Evolutionary conservation across 805 yeast species (phyloP), one percentile per base, ranked within the genome.

Genomic region (Teunomyces atbi): DNA sequence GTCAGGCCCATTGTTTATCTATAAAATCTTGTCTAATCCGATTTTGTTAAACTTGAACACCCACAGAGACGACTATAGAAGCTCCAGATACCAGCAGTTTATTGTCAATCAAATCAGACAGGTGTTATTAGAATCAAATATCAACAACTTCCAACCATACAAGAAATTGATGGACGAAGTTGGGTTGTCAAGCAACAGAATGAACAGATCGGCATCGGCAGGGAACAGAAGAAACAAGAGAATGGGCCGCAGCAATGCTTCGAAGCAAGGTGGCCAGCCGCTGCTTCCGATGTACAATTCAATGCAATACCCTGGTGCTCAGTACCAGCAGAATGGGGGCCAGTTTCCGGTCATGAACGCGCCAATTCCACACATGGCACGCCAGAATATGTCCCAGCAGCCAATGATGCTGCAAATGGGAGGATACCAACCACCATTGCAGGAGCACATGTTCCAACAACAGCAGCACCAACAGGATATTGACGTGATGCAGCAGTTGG

Each of bases 151-250:
- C 43, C 96, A 87, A 61, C 87, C 86, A 29, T 88, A 89, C 65
- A 87, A 88, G 60, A 82, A 96, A 53, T 72, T 94, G 47, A 79
- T 91, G 77, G 98, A 92, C 55, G 98, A 92, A 64, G 92, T 90
- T 51, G 97, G 97, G 3, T 69, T 91, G 33, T 62, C 73, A 7
- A 63, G 61, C 46, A 61, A 62, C 40, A 56, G 73, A 41, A 51
- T 69, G 37, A 61, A 61, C 41, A 54, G 72, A 40, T 52, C 64
- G 8, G 21, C 55, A 3, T 57, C 66, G 4, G 41, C 52, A 15
- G 57, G 59, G 10, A 55, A 54, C 43, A 59, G 68, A 33, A 59
- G 63, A 45, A 49, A 45, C 37, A 64, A 60, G 50, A 55, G 65
- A 27, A 41, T 47, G 29, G 44, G 44, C 11, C 44, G 44, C 16